Conservation (phyloP, 257 asterid species). For the Fraxinus pennsylvanica region DNA sequence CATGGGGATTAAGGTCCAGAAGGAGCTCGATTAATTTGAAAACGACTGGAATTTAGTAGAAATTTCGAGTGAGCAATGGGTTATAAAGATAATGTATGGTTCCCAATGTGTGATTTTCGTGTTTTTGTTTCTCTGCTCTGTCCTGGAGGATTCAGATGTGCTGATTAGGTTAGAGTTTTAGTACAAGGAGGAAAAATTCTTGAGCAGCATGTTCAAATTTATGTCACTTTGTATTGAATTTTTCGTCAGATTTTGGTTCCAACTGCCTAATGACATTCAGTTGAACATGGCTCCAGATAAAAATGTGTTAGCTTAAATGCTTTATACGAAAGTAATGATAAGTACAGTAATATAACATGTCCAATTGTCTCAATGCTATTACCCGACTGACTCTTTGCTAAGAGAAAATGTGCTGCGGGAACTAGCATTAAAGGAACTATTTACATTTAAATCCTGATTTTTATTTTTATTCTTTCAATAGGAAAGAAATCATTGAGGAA, state of each 20-base stretch:
- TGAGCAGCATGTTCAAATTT: not conserved
- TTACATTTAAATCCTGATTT: not conserved
- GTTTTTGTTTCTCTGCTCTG: not conserved
- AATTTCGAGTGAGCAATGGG: not conserved
- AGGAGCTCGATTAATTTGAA: conserved; percentile 57
- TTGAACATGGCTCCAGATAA: not conserved
- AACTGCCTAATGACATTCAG: not conserved
- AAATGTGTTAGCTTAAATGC: not conserved
- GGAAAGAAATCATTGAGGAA: not conserved
- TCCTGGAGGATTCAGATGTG: not conserved
- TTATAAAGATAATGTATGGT: not conserved
- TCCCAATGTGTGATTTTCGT: not conserved
- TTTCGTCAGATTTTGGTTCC: not conserved
- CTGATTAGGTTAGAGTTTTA: not conserved
- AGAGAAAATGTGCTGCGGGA: too few species aligned
- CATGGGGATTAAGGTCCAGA: conserved; percentile 82
- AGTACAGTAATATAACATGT: not conserved
- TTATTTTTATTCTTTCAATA: not conserved
- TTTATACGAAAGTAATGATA: too few species aligned
- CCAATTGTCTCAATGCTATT: too few species aligned
- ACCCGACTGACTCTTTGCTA: too few species aligned
- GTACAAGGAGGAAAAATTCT: not conserved
- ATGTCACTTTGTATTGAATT: not conserved
- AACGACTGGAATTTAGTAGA: not conserved
- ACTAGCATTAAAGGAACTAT: not conserved